These are phyloP conservation scores for Candida berthetii DNA, from an alignment of 805 yeast species.

Conservation along the genomic window DNA sequence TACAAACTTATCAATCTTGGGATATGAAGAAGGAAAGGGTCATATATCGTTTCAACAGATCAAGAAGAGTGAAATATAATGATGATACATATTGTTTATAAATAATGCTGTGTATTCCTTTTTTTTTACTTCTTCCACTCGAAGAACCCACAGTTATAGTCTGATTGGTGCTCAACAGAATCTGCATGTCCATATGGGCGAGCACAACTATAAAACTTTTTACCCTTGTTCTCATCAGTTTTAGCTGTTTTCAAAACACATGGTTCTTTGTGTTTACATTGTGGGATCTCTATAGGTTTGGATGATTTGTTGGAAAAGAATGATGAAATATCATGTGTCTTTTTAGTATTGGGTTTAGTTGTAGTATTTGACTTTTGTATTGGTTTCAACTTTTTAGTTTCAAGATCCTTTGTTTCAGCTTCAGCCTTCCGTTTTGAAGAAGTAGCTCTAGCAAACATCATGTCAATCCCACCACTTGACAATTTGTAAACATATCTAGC, in stretches of 20 bases:
- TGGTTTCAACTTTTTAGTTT: neutral
- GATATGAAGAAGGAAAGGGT: slow-evolving; percentile 19
- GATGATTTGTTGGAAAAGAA: neutral
- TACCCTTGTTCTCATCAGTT: slow-evolving; percentile 37
- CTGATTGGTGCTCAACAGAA: slow-evolving; percentile 13
- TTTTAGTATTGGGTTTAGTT: slow-evolving; percentile 2
- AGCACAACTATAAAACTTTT: slow-evolving; percentile 49
- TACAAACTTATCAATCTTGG: slow-evolving; percentile 19
- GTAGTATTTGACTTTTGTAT: slow-evolving; percentile 11
- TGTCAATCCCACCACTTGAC: slow-evolving; percentile 25
- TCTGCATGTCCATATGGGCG: slow-evolving; percentile 24
- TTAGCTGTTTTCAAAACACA: slow-evolving; percentile 40
- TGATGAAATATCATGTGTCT: neutral
- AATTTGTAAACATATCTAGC: slow-evolving; percentile 43
- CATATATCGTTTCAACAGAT: slow-evolving; percentile 5
- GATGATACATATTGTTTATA: no score
- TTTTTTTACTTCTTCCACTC: slow-evolving; percentile 47
- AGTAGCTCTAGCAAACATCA: slow-evolving; percentile 22
- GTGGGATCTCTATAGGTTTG: no score
- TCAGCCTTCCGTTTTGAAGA: slow-evolving; percentile 1
- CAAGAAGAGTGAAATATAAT: neutral
- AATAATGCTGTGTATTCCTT: neutral
- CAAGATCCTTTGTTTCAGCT: neutral
- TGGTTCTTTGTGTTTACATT: slow-evolving; percentile 41
- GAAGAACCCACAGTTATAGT: slow-evolving; percentile 44